Conservation (phyloP, 495 filamentous ascomycete species). For the Aspergillus bridgeri region DNA sequence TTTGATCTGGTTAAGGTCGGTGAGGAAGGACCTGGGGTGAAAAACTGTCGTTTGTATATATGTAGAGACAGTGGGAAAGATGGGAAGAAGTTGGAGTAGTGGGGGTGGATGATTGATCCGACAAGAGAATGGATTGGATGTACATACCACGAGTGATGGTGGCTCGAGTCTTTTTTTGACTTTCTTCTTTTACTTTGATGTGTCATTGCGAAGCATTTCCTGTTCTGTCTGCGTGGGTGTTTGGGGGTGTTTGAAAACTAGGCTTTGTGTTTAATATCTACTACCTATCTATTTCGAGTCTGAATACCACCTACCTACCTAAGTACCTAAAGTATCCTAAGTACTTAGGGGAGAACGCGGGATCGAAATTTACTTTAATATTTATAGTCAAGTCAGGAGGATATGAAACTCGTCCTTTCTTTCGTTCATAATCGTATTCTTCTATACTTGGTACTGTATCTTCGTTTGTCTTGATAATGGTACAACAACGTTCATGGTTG, state of each 20-base stretch:
- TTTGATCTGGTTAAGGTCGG: not conserved
- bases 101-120: no score
- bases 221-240: not conserved
- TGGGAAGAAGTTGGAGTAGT: no score
- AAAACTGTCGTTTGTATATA: no score
- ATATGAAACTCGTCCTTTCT: not conserved
- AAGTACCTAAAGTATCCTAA: no score
- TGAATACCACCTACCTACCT: no score
- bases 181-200: not conserved
- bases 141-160: constrained; percentile 1
- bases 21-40: not conserved
- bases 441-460: not conserved
- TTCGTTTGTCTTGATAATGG: not conserved
- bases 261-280: no score
- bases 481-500: not conserved
- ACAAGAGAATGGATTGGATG: not conserved
- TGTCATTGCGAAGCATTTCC: not conserved
- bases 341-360: no score
- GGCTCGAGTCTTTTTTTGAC: not conserved
- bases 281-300: no score
- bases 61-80: no score
- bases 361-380: no score
- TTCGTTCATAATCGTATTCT: not conserved
- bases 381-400: constrained; percentile 3
- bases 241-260: not conserved